Conservation (phyloP, 164 flowering plant species). For the Magnolia sinica region DNA sequence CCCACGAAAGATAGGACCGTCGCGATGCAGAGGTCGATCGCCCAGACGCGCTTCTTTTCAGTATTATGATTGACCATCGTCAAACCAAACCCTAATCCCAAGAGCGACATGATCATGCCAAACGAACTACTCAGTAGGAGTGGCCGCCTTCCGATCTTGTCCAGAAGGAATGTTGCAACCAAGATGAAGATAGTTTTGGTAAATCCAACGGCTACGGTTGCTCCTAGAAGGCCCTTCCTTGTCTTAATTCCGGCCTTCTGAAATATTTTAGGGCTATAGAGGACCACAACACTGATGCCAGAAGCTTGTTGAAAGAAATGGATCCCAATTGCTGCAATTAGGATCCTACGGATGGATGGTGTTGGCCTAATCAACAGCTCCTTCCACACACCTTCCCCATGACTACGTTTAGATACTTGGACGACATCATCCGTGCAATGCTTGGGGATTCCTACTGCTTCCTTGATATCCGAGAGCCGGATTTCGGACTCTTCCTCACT, state of each 20-base stretch:
- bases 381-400: constrained; percentile 58
- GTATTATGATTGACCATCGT: constrained; percentile 37
- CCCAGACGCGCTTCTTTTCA: constrained; percentile 39
- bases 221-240: constrained; percentile 31
- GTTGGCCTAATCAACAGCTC: constrained; percentile 57
- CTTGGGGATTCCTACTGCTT: constrained; percentile 54
- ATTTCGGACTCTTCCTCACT: constrained; percentile 44
- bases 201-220: constrained; percentile 67
- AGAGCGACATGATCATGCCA: constrained; percentile 55
- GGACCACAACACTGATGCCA: constrained; percentile 62
- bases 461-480: constrained; percentile 57
- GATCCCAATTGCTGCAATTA: constrained; percentile 56
- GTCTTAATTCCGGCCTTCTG: constrained; percentile 50
- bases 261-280: constrained; percentile 66
- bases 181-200: constrained; percentile 51
- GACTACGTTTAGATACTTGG: constrained; percentile 26
- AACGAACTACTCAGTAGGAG: constrained; percentile 48
- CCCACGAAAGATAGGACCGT: constrained; percentile 39
- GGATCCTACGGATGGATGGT: constrained; percentile 49
- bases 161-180: constrained; percentile 50
- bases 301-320: constrained; percentile 73
- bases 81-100: constrained; percentile 31
- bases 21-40: constrained; percentile 32
- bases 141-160: constrained; percentile 57
- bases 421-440: constrained; percentile 49